Evolutionary conservation across 2,329 filamentous ascomycete species (phyloP), one percentile per base, ranked within the genome.

Genomic region (Aspergillus flavus): DNA sequence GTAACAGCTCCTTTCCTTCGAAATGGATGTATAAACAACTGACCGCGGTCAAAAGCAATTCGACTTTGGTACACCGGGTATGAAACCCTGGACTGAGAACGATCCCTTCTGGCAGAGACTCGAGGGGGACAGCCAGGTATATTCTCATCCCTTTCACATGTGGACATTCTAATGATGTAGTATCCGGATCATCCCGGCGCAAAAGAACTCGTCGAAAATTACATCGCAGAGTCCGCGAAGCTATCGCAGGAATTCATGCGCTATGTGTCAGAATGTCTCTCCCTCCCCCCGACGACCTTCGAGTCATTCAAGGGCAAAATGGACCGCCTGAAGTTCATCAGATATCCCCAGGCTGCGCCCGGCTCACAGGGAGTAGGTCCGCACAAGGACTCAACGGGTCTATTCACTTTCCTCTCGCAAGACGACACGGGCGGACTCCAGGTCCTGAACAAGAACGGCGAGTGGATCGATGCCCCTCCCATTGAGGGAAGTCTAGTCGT

Each of bases 291-390:
- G 0, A 74, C 77, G 19, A 83, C 85, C 0, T 86, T 87, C 68
- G 78, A 81, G 61, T 75, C 74, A 14, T 86, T 86, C 75, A 71
- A 70, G 57, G 76, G 76, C 2, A 70, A 69, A 4, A 86, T 87
- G 76, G 84, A 85, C 69, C 70, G 76, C 64, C 76, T 87, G 46
- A 87, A 87, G 61, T 84, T 86, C 60, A 79, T 86, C 61, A 86
- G 85, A 69, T 86, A 86, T 61, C 85, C 84, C 0, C 82, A 66
- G 5, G 62, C 71, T 1, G 58, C 69, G 16, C 66, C 68, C 2
- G 73, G 69, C 32, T 81, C 80, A 0, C 85, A 87, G 69, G 85
- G 85, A 7, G 85, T 87, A 1, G 85, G 85, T 0, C 84, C 85
- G 3, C 85, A 87, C 71, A 86, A 86, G 67, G 85, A 87, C 71